Evolutionary conservation across 225 moss, liverwort and hornwort species (phyloP).

Genomic region (Physcomitrium patens): DNA sequence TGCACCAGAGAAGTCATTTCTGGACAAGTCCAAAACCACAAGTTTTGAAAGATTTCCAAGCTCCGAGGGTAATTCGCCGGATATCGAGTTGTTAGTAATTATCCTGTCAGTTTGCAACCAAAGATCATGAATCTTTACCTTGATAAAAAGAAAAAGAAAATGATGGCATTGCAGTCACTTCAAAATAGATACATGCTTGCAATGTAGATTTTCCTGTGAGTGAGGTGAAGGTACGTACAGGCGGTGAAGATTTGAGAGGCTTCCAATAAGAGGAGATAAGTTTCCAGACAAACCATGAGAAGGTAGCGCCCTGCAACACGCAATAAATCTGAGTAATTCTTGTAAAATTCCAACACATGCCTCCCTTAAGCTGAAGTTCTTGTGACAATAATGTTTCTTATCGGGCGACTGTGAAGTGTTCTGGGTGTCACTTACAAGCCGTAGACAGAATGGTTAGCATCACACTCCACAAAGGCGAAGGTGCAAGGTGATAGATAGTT

Average conservation of each 20-base stretch:
- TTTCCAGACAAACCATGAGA: slow-evolving; percentile 36
- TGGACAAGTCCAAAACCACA: slow-evolving; percentile 58
- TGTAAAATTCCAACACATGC: not conserved
- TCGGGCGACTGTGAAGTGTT: not conserved
- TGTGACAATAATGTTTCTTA: not conserved
- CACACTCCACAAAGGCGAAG: slow-evolving; percentile 45
- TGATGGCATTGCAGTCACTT: not conserved
- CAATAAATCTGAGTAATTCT: not conserved
- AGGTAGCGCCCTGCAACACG: slow-evolving; percentile 36
- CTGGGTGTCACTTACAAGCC: slow-evolving; percentile 34
- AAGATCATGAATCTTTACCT: not conserved
- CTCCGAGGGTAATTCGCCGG: slow-evolving; percentile 53
- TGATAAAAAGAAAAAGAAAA: not conserved
- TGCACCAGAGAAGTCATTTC: slow-evolving; percentile 58
- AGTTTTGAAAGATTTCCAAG: slow-evolving; percentile 53
- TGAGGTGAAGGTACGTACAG: slow-evolving; percentile 34
- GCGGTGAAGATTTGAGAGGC: slow-evolving; percentile 40
- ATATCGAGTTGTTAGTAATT: slow-evolving; percentile 59
- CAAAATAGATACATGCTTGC: not conserved
- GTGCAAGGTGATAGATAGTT: slow-evolving; percentile 49
- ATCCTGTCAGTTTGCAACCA: slow-evolving; percentile 36
- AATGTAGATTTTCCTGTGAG: not conserved
- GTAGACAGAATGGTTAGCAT: slow-evolving; percentile 28
- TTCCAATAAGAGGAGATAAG: slow-evolving; percentile 42
- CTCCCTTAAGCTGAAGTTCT: not conserved